Evolutionary conservation across 2,329 filamentous ascomycete species (phyloP).

Genomic region (Teratosphaeria viscida): DNA sequence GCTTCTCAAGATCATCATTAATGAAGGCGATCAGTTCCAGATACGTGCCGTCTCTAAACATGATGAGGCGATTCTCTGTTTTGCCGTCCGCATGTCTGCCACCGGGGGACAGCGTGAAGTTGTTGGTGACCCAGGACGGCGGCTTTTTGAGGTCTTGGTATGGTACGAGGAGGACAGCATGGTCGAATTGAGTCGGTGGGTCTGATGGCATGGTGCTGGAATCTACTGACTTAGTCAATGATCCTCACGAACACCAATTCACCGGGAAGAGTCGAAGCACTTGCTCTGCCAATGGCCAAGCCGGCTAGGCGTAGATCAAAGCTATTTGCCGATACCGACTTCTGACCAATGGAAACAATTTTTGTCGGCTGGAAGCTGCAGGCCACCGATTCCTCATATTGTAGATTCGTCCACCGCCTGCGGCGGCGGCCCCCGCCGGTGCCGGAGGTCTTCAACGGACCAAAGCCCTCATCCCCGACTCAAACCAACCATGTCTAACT

Average conservation of each 20-base stretch:
- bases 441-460: not conserved
- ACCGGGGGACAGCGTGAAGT: constrained; percentile 50
- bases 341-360: not conserved
- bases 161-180: constrained; percentile 54
- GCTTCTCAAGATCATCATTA: constrained; percentile 31
- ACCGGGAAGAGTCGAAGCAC: not conserved
- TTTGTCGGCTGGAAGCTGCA: not conserved
- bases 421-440: not conserved
- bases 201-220: not conserved
- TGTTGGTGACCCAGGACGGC: constrained; percentile 41
- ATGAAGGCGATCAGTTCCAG: constrained; percentile 57
- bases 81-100: constrained; percentile 51
- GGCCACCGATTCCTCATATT: not conserved
- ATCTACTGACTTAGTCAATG: not conserved
- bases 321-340: not conserved
- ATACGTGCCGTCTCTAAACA: constrained; percentile 55
- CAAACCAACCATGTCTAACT: not conserved
- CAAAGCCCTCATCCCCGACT: not conserved
- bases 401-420: not conserved
- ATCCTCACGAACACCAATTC: not conserved
- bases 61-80: constrained; percentile 52
- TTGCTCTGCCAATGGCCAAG: not conserved
- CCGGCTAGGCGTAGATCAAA: not conserved
- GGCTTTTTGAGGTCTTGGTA: constrained; percentile 37
- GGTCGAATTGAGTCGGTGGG: constrained; percentile 43